Base-by-base conservation (phyloP, 2,329 filamentous ascomycete genomes). In the Colletotrichum lentis region DNA sequence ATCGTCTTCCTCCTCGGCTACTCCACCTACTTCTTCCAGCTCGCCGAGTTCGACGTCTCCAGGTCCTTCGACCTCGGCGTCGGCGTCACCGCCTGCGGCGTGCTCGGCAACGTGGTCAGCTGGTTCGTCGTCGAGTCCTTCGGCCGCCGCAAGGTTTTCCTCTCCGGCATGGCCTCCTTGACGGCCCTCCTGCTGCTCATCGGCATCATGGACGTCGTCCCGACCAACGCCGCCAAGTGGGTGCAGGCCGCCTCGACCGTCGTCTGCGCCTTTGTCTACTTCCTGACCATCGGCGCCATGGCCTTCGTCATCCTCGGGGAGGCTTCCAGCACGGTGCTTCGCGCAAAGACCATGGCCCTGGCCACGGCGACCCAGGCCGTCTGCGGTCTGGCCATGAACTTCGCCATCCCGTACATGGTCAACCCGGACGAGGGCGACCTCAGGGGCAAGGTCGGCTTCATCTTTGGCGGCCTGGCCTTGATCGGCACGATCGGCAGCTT, bases 1-100 rank as follows among this genome's bases (percentile, higher is more conserved):
- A 87, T 88, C 69, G 86, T 88, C 18, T 84, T 90, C 70, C 86
- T 88, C 55, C 56, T 49, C 22, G 31, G 86, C 62, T 91, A 89
- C 70, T 88, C 85, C 0, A 90, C 86, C 76, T 83, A 81, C 75
- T 84, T 84, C 74, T 83, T 82, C 73, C 76, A 80, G 43, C 80
- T 81, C 68, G 77, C 80, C 1, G 81, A 82, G 54, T 77, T 83
- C 57, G 67, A 75, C 50, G 68, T 76, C 24, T 70, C 73, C 5
- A 74, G 77, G 3, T 76, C 80, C 0, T 83, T 82, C 67, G 77
- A 76, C 47, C 72, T 82, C 11, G 76, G 79, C 43, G 82, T 81
- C 44, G 74, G 75, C 10, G 79, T 81, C 62, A 79, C 80, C 37
- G 75, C 77, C 1, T 69, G 79, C 11, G 80, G 77, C 4, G 75